Conservation (phyloP, 345 rosid genomes). For the Hibiscus mutabilis region DNA sequence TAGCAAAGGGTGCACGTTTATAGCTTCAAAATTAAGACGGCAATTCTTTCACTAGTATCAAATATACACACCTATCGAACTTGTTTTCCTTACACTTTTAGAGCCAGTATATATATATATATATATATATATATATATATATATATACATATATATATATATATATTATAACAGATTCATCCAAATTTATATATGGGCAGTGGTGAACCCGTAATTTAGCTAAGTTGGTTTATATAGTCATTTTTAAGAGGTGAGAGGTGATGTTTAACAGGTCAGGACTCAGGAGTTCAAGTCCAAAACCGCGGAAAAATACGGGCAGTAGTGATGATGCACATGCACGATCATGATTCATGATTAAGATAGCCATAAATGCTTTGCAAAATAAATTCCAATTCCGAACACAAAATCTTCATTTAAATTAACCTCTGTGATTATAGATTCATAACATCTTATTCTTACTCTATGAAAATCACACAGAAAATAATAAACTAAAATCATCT, state of each 20-base stretch:
- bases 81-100: not conserved
- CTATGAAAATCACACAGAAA: not conserved
- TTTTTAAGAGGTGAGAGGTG: not conserved
- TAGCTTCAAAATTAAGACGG: not conserved
- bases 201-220: not conserved
- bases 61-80: not conserved
- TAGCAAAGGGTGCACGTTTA: not conserved
- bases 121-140: not conserved
- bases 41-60: not conserved
- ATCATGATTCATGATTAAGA: not conserved
- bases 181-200: not conserved
- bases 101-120: not conserved
- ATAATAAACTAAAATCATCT: constrained; percentile 3
- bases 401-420: not conserved
- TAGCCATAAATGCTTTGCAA: no score
- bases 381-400: not conserved
- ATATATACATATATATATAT: no score
- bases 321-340: no score
- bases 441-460: not conserved
- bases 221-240: not conserved
- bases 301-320: not conserved
- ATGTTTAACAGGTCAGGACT: no score
- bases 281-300: no score
- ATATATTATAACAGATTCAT: no score
- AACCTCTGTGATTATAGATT: not conserved